A percentile compares a stretch with the other conserved stretches of the same genome.
These are phyloP conservation scores for Suillus paluster DNA, from an alignment of 768 basidiomycete species.

Conservation along the genomic window DNA sequence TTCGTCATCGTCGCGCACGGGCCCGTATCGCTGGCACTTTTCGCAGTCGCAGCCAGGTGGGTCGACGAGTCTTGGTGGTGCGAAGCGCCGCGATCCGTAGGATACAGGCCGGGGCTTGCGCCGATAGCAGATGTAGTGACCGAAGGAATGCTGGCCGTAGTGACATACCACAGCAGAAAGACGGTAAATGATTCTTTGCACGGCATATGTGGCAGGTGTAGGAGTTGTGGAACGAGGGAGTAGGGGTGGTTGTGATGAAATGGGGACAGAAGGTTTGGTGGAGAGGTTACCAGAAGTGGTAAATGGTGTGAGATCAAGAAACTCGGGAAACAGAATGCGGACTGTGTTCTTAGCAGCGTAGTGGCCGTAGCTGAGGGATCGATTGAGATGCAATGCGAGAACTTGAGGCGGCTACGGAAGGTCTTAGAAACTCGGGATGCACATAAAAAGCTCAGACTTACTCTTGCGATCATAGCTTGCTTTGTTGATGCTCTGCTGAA, in stretches of 20 bases:
- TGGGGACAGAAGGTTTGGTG: conserved; percentile 67
- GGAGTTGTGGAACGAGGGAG: conserved; percentile 56
- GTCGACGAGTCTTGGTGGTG: conserved; percentile 44
- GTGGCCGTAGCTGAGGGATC: conserved; percentile 82
- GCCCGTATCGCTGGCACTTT: conserved; percentile 50
- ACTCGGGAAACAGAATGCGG: conserved; percentile 80
- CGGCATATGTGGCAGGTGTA: conserved; percentile 55
- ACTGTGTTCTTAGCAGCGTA: conserved; percentile 84
- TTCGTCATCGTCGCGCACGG: conserved; percentile 62
- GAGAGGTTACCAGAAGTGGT: conserved; percentile 83
- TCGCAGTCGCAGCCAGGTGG: conserved; percentile 52
- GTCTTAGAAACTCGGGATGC: conserved; percentile 21
- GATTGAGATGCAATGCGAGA: conserved; percentile 88
- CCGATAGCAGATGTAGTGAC: conserved; percentile 93
- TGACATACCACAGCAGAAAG: conserved; percentile 89
- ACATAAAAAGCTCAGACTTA: conserved; percentile 40
- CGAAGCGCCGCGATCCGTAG: conserved; percentile 43
- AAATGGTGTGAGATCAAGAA: conserved; percentile 88
- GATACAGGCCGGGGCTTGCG: conserved; percentile 68
- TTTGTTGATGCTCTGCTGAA: conserved; percentile 79
- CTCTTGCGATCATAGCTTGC: conserved; percentile 91
- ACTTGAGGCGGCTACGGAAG: conserved; percentile 75
- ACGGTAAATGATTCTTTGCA: conserved; percentile 79
- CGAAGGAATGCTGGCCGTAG: conserved; percentile 90
- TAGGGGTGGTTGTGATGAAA: conserved; percentile 63